Evolutionary conservation across 23 red algal genomes (phyloP).

Genomic region (Chondrus crispus): DNA sequence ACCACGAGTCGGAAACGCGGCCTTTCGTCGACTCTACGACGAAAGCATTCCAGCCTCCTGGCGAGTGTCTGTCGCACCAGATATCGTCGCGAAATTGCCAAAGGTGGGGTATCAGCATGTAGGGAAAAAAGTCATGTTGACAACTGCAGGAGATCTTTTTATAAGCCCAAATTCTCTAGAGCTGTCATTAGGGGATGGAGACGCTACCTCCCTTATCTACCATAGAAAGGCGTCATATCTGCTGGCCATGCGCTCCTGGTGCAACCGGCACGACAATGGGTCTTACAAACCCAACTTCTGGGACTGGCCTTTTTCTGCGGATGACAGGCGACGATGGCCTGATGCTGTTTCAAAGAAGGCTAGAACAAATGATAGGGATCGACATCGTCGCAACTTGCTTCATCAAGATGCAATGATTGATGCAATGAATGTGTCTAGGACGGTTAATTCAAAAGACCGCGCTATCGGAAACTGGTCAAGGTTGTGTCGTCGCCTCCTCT

Average conservation of each 20-base stretch:
- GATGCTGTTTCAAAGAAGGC: background rate
- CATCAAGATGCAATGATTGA: constrained; percentile 66
- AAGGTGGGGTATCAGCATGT: constrained; percentile 67
- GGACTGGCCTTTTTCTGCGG: constrained; percentile 59
- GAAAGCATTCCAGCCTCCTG: constrained; percentile 45
- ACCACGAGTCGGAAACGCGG: constrained; percentile 56
- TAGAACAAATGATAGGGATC: constrained; percentile 2
- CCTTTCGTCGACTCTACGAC: constrained; percentile 61
- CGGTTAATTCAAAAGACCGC: constrained; percentile 6
- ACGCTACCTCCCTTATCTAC: constrained; percentile 51
- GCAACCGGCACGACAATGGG: constrained; percentile 53
- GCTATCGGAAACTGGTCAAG: constrained; percentile 41
- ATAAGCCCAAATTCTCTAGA: constrained; percentile 72
- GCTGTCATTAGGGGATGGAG: constrained; percentile 72
- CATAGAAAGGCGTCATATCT: constrained; percentile 75
- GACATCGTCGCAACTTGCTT: constrained; percentile 43
- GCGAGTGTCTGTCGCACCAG: constrained; percentile 60
- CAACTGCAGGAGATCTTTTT: constrained; percentile 67
- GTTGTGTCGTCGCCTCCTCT: constrained; percentile 23
- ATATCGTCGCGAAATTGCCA: constrained; percentile 66
- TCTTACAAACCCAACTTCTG: constrained; percentile 63
- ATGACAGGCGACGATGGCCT: constrained; percentile 65
- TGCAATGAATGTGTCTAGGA: constrained; percentile 10
- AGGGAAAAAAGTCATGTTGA: constrained; percentile 77
- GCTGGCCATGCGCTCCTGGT: constrained; percentile 74